Base-by-base conservation (phyloP, 331 rosid genomes). In the Rhamnella rubrinervis region DNA sequence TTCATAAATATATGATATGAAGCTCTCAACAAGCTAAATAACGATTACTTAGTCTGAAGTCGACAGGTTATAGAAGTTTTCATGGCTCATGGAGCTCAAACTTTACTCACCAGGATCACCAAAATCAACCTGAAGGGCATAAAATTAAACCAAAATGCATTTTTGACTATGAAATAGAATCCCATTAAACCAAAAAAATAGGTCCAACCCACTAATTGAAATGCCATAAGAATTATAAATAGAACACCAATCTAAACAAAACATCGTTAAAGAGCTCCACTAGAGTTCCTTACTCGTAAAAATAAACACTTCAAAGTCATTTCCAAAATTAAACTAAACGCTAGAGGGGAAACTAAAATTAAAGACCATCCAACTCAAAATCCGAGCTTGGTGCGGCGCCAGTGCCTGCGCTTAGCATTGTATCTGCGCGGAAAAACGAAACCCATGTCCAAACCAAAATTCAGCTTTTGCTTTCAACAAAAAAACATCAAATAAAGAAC, bases 311-410 rank as follows among this genome's bases (percentile, higher is more conserved):
- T 15, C 60, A 53, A 72, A 61, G 62, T 59, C 68, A 46, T 41
- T 25, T 23, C 31, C 41, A 23, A 49, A 56, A 25, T 37, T 4
- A 51, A 62, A 37, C 55, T 17, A 46, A 78, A 39, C 35, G 20
- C 47, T 69, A 37, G 55, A 31, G 7, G 57, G 37, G 50, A 16
- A 62, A 59, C 46, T 66, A 25, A 35, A 21, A 66, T 14, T 9
- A 2, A 50, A 66, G 59, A 62, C 25, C 71, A 39, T 75, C 71
- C 82, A 79, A 68, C 91, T 85, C 55, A 91, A 35, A 91, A 88
- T n/a, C 97, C 92, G 41, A 91, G 97, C 75, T 91, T 91, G 76
- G 95, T 91, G 74, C 97, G 92, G 71, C 95, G 97, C 97, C 95
- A 91, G 85, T 91, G 97, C 87, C 97, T 86, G 64, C 92, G 95